Conservation (phyloP, 2,329 filamentous ascomycete genomes). For the Aspergillus sp. region DNA sequence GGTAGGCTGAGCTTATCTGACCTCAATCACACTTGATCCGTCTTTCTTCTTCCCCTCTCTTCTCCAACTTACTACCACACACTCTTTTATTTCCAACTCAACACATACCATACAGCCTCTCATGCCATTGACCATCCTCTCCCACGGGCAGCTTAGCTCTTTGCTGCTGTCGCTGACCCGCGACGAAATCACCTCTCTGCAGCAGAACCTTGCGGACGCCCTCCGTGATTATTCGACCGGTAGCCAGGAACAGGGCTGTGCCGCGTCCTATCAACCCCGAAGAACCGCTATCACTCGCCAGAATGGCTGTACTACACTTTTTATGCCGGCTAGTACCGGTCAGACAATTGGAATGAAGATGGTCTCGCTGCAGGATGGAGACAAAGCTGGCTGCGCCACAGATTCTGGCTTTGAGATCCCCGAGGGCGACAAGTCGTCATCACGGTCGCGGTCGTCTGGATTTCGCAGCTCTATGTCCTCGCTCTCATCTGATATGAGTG, state of each 20-base stretch:
- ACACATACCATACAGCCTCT: background rate
- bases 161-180: constrained; percentile 53
- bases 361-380: constrained; percentile 48
- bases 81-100: background rate
- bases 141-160: constrained; percentile 51
- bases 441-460: constrained; percentile 11
- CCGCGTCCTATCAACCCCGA: constrained; percentile 57
- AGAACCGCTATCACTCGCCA: constrained; percentile 57
- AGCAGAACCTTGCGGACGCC: constrained; percentile 54
- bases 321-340: constrained; percentile 62
- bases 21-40: background rate
- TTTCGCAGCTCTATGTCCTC: constrained; percentile 29
- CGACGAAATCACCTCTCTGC: constrained; percentile 55
- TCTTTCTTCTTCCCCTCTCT: background rate
- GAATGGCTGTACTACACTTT: constrained; percentile 59
- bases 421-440: constrained; percentile 10
- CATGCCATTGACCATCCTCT: constrained; percentile 59
- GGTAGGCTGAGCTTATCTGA: background rate
- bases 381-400: constrained; percentile 24
- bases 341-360: constrained; percentile 61
- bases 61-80: background rate
- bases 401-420: constrained; percentile 22
- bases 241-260: constrained; percentile 54
- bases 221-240: constrained; percentile 63
- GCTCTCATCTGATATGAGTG: constrained; percentile 28